These are phyloP conservation scores for Neocucurbitaria cava DNA, from an alignment of 2,329 filamentous ascomycete genomes.

Conservation along the genomic window DNA sequence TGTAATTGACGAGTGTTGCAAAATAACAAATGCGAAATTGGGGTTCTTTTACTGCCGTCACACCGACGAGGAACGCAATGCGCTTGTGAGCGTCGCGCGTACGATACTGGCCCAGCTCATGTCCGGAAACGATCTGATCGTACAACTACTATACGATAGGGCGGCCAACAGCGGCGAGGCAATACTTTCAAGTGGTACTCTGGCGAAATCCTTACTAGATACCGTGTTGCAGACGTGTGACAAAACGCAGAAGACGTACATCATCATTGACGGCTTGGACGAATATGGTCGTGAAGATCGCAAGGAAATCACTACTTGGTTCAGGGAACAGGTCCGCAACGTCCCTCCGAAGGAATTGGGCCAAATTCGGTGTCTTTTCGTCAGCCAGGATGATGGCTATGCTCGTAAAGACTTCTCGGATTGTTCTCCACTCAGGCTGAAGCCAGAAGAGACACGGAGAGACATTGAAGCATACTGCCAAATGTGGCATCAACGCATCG, in stretches of 20 bases:
- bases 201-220: constrained; percentile 34
- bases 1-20: not conserved
- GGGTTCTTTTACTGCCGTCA: constrained; percentile 53
- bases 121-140: constrained; percentile 34
- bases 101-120: constrained; percentile 43
- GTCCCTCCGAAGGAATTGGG: constrained; percentile 18
- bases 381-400: constrained; percentile 41
- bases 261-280: constrained; percentile 56
- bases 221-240: constrained; percentile 26
- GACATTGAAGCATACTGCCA: constrained; percentile 38
- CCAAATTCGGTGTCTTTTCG: constrained; percentile 40
- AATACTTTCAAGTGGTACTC: not conserved
- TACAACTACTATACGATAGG: not conserved
- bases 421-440: not conserved
- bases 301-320: constrained; percentile 32
- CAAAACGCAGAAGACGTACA: constrained; percentile 36
- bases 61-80: constrained; percentile 31
- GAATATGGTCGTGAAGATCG: constrained; percentile 44
- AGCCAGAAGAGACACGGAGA: constrained; percentile 18
- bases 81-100: constrained; percentile 39
- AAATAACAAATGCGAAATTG: constrained; percentile 10
- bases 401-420: constrained; percentile 30
- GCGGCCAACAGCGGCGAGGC: not conserved
- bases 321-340: constrained; percentile 19
- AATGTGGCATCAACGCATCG: constrained; percentile 24